Conservation (phyloP, 805 yeast genomes). For the Candida coleopterorum region DNA sequence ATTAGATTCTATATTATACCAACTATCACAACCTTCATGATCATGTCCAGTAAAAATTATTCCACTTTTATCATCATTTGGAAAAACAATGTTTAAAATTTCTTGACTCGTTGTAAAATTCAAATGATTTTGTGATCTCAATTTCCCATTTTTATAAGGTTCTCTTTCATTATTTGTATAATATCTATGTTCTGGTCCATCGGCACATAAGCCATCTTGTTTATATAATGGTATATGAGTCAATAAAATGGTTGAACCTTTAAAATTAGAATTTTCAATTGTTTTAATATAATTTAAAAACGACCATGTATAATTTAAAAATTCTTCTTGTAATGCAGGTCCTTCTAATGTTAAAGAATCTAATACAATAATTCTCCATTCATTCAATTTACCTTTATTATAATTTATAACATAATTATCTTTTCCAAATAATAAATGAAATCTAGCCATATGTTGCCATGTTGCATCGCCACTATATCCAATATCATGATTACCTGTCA, state of each 20-base stretch:
- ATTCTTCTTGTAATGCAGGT: constrained; percentile 75
- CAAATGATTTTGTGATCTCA: constrained; percentile 85
- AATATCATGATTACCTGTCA: constrained; percentile 94
- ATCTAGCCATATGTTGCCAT: constrained; percentile 83
- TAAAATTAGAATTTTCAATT: constrained; percentile 42
- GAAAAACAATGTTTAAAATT: constrained; percentile 69
- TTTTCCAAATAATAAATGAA: constrained; percentile 68
- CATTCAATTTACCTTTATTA: constrained; percentile 55
- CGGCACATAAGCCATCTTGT: constrained; percentile 74
- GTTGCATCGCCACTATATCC: constrained; percentile 96
- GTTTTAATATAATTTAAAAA: constrained; percentile 61
- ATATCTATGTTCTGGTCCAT: constrained; percentile 63
- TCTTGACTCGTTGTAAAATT: constrained; percentile 59
- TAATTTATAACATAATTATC: constrained; percentile 80
- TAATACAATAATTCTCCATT: constrained; percentile 87
- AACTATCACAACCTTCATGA: constrained; percentile 85
- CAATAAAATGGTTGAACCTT: constrained; percentile 76
- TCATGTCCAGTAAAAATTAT: constrained; percentile 91
- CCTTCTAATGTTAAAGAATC: constrained; percentile 86
- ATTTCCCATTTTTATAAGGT: constrained; percentile 62
- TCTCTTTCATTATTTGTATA: constrained; percentile 51
- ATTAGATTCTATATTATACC: constrained; percentile 44
- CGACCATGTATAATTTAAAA: constrained; percentile 62
- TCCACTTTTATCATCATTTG: constrained; percentile 59
- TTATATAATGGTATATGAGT: constrained; percentile 92